Percentiles rank a stretch among this genome's conserved stretches.
phyloP scores from a whole-genome alignment of 352 stramenopile genomes.

The Phytophthora sp. region DNA sequence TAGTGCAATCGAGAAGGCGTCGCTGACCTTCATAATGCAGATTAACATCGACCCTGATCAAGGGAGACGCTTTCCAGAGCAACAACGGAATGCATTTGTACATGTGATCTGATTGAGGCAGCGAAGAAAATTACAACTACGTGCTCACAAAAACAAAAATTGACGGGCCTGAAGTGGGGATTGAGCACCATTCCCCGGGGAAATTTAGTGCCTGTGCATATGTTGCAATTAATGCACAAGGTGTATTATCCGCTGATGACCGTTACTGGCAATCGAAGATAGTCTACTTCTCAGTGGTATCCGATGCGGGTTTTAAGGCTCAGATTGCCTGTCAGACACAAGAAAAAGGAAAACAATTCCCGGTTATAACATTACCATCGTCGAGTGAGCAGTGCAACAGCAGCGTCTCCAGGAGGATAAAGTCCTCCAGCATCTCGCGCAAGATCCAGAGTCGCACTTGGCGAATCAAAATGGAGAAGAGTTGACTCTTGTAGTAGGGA shows the following conservation, averaged over 20 bases:
- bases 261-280: not conserved
- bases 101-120: not conserved
- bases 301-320: not conserved
- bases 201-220: not conserved
- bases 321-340: not conserved
- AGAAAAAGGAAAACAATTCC: constrained; percentile 1
- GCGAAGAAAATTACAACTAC: not conserved
- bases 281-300: constrained; percentile 1
- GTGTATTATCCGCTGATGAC: not conserved
- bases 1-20: constrained; percentile 1
- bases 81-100: not conserved
- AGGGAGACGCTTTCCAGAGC: not conserved
- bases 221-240: not conserved
- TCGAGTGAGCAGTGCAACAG: constrained; percentile 7
- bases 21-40: not conserved
- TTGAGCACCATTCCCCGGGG: not conserved
- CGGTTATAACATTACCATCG: constrained; percentile 6
- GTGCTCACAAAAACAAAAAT: not conserved
- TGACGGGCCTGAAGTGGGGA: not conserved
- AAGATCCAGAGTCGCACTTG: not conserved
- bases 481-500: constrained; percentile 42
- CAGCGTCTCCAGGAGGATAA: not conserved
- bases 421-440: not conserved
- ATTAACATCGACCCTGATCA: not conserved
- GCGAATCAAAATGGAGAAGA: constrained; percentile 1